Percentiles rank a stretch among this genome's conserved stretches.
These are phyloP conservation scores for Solanum megistacrolobum DNA, from an alignment of 257 asterid species.

Conservation along the genomic window DNA sequence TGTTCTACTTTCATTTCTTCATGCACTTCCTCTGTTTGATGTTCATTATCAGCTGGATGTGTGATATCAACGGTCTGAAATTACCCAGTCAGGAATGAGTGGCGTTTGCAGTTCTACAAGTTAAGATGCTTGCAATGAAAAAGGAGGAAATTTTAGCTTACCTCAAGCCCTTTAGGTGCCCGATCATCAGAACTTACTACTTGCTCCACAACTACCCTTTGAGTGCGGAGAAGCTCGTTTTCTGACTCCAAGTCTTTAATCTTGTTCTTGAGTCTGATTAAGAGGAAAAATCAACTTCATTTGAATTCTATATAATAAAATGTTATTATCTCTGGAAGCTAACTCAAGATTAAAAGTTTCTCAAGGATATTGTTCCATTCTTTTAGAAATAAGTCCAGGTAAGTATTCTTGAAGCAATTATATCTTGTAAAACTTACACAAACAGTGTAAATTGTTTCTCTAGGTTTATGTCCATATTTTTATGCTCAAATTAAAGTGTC, in stretches of 20 bases:
- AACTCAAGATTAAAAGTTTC: background rate
- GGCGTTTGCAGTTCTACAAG: background rate
- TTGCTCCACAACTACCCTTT: conserved; percentile 40
- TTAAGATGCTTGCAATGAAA: background rate
- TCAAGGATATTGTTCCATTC: background rate
- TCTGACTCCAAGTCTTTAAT: conserved; percentile 69
- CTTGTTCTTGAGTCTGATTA: conserved; percentile 52
- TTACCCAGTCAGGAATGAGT: conserved; percentile 7
- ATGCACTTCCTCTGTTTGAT: conserved; percentile 26
- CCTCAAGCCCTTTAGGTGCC: conserved; percentile 32
- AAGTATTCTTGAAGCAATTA: background rate
- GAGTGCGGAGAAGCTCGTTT: conserved; percentile 46
- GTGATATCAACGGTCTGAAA: conserved; percentile 44
- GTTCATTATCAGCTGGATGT: conserved; percentile 25
- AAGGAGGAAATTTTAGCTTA: conserved; percentile 6
- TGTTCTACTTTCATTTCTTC: conserved; percentile 29
- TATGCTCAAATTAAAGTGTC: background rate
- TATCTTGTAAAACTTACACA: background rate
- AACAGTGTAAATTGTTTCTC: background rate
- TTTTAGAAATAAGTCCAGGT: background rate
- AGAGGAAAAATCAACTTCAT: conserved; percentile 1
- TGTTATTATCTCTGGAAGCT: background rate
- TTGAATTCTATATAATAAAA: background rate
- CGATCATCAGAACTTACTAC: conserved; percentile 32
- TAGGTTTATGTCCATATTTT: background rate